Evolutionary conservation across 208 protist species (phyloP).

Genomic region (Herpetomonas muscarum): DNA sequence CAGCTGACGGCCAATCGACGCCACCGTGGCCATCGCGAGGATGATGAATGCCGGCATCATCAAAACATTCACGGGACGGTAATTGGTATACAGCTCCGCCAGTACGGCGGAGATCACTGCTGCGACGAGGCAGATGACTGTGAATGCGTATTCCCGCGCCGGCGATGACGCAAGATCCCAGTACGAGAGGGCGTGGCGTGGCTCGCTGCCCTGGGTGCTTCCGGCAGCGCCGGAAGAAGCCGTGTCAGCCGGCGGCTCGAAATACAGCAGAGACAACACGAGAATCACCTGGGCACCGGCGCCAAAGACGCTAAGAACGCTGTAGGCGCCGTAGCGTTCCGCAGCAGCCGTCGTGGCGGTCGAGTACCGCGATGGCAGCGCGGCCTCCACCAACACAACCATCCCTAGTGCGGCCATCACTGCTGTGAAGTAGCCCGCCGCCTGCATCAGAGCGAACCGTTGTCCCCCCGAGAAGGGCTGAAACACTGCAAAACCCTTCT

Average conservation of each 20-base stretch:
- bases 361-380: slow-evolving; percentile 4
- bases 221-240: neutral
- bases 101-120: slow-evolving; percentile 32
- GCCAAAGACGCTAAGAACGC: slow-evolving; percentile 44
- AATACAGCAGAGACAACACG: slow-evolving; percentile 60
- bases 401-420: slow-evolving; percentile 26
- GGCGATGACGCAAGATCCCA: slow-evolving; percentile 6
- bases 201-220: neutral
- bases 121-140: slow-evolving; percentile 28
- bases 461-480: slow-evolving; percentile 67
- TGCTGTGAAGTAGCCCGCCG: slow-evolving; percentile 37
- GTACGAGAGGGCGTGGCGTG: neutral
- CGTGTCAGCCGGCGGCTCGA: slow-evolving; percentile 18
- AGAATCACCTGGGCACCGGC: slow-evolving; percentile 36
- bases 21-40: slow-evolving; percentile 16
- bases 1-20: slow-evolving; percentile 10
- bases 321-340: slow-evolving; percentile 47
- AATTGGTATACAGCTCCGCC: slow-evolving; percentile 32
- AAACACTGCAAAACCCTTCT: slow-evolving; percentile 47
- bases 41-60: slow-evolving; percentile 19
- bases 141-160: slow-evolving; percentile 22
- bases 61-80: slow-evolving; percentile 26
- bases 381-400: slow-evolving; percentile 24
- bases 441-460: slow-evolving; percentile 66
- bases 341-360: neutral